Conservation (phyloP, 2,329 filamentous ascomycete genomes). For the Alternaria solani region DNA sequence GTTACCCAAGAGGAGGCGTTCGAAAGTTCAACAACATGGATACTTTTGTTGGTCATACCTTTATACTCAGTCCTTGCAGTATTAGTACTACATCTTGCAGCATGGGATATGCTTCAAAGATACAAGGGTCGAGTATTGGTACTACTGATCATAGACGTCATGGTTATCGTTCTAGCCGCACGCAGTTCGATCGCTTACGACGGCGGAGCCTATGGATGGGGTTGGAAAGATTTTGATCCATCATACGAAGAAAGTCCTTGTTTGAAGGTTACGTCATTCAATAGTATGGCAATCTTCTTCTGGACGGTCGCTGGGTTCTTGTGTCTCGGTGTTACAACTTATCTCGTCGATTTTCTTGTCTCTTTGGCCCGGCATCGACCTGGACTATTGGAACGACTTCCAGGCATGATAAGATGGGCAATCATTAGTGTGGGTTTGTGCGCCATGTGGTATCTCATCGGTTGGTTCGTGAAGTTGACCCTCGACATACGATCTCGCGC, state of each 20-base stretch:
- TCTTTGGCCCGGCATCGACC: background rate
- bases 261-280: background rate
- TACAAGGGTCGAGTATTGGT: background rate
- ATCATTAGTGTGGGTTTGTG: background rate
- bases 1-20: background rate
- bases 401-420: background rate
- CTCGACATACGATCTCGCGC: background rate
- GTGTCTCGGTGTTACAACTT: background rate
- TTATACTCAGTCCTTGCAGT: background rate
- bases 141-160: background rate
- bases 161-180: background rate
- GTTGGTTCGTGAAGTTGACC: background rate
- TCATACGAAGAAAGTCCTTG: too few relatives aligned
- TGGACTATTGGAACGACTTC: too few relatives aligned
- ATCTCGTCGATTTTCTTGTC: background rate
- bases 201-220: too few relatives aligned
- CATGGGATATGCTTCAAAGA: background rate
- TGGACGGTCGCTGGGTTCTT: background rate
- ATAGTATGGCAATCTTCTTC: background rate
- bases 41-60: background rate
- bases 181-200: background rate
- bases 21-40: too few relatives aligned
- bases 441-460: background rate
- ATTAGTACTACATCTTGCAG: background rate
- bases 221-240: too few relatives aligned